Conservation (phyloP, 305 asterid genomes). For the Striga hermonthica region DNA sequence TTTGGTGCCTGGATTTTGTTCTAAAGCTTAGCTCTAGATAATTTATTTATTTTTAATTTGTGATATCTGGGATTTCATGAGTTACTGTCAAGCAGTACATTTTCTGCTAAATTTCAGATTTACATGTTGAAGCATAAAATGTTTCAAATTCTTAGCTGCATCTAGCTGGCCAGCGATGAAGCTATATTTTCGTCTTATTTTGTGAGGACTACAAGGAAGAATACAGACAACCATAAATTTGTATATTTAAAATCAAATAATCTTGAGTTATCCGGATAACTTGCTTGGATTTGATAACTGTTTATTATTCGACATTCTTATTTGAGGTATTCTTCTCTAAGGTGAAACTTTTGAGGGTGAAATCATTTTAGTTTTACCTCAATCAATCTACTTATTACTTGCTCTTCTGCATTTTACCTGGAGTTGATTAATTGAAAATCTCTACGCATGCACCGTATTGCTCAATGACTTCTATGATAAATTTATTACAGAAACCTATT, state of each 20-base stretch:
- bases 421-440: conserved; percentile 16
- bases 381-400: neutral
- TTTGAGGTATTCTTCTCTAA: neutral
- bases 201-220: conserved; percentile 21
- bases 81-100: neutral
- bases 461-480: conserved; percentile 20
- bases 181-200: neutral
- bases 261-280: conserved; percentile 10
- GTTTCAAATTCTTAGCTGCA: neutral
- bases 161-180: conserved; percentile 1
- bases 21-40: no score
- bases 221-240: conserved; percentile 8
- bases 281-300: conserved; percentile 18
- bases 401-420: conserved; percentile 20
- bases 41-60: no score
- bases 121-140: conserved; percentile 1
- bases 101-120: neutral
- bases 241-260: conserved; percentile 21
- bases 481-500: conserved; percentile 73
- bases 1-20: no score
- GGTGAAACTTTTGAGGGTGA: conserved; percentile 1
- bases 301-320: neutral
- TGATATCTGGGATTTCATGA: neutral
- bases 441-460: conserved; percentile 1
- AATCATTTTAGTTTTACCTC: no score